Percentiles rank a stretch among this genome's conserved stretches.
Conservation (phyloP, 768 basidiomycete species). For the Myochromella boudieri region DNA sequence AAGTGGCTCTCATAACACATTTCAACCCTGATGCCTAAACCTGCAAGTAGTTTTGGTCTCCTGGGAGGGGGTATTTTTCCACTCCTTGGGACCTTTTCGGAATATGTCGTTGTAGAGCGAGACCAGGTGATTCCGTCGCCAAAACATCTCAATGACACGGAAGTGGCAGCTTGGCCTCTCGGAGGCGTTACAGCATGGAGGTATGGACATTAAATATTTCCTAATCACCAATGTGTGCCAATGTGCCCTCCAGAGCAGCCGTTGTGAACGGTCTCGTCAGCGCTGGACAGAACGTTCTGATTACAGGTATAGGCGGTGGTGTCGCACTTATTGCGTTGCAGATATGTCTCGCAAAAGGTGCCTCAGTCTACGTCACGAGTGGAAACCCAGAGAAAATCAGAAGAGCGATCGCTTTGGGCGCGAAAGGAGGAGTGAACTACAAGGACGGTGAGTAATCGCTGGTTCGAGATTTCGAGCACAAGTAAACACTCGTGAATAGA, state of each 20-base stretch:
- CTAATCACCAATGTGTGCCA: neutral
- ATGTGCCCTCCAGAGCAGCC: slow-evolving; percentile 46
- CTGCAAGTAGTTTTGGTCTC: slow-evolving; percentile 52
- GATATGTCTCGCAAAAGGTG: slow-evolving; percentile 71
- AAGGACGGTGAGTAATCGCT: slow-evolving; percentile 48
- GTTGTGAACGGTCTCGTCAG: slow-evolving; percentile 64
- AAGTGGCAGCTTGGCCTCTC: slow-evolving; percentile 76
- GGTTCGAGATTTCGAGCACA: neutral
- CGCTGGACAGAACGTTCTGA: slow-evolving; percentile 69
- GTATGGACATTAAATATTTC: slow-evolving; percentile 34
- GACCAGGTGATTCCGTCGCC: slow-evolving; percentile 68
- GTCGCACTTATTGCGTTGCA: slow-evolving; percentile 79
- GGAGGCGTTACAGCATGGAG: slow-evolving; percentile 84
- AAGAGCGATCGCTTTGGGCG: slow-evolving; percentile 66
- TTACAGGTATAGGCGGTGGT: slow-evolving; percentile 83
- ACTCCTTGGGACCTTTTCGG: slow-evolving; percentile 69
- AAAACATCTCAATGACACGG: slow-evolving; percentile 62
- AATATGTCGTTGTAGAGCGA: slow-evolving; percentile 74
- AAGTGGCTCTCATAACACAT: slow-evolving; percentile 12
- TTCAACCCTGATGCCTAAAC: neutral
- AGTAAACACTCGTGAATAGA: slow-evolving; percentile 28
- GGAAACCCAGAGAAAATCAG: slow-evolving; percentile 67
- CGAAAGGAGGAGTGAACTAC: slow-evolving; percentile 76
- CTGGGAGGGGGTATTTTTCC: slow-evolving; percentile 59
- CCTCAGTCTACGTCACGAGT: slow-evolving; percentile 82